Conservation (phyloP, 768 basidiomycete species). For the Suillus subluteus region DNA sequence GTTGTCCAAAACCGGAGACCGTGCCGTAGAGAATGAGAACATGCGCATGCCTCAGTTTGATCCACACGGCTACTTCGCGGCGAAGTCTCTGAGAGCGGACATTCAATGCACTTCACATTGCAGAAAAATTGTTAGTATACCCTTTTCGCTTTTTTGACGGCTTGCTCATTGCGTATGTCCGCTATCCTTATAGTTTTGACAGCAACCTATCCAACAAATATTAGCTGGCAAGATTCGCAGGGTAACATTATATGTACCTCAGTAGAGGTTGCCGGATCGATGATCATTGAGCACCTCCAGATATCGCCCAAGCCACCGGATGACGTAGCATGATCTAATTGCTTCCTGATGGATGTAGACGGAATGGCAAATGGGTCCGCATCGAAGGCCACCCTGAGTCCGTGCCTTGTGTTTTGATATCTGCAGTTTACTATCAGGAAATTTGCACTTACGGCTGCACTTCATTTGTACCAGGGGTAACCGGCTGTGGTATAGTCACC, state of each 20-base stretch:
- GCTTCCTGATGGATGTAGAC: background rate
- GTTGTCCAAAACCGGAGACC: background rate
- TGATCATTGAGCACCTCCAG: background rate
- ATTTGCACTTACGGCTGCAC: background rate
- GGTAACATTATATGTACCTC: background rate
- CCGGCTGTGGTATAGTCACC: background rate
- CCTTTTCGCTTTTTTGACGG: background rate
- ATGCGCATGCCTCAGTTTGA: background rate
- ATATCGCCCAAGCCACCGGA: constrained; percentile 5
- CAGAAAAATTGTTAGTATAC: background rate
- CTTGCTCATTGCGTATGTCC: background rate
- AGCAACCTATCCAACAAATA: background rate
- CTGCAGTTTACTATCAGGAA: background rate
- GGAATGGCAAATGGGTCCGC: background rate
- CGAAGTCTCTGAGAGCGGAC: background rate
- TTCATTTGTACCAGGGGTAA: background rate
- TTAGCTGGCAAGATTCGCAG: background rate
- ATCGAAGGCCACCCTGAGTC: background rate
- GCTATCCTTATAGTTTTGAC: constrained; percentile 1
- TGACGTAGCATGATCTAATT: background rate
- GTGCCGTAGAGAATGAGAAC: background rate
- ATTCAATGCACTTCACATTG: background rate
- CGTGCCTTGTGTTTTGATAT: background rate
- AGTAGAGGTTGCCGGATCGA: background rate
- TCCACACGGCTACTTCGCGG: constrained; percentile 1